A percentile compares a stretch with the other conserved stretches of the same genome.
Evolutionary conservation across 768 basidiomycete species (phyloP).

Genomic region (Pulveroboletus sp.): DNA sequence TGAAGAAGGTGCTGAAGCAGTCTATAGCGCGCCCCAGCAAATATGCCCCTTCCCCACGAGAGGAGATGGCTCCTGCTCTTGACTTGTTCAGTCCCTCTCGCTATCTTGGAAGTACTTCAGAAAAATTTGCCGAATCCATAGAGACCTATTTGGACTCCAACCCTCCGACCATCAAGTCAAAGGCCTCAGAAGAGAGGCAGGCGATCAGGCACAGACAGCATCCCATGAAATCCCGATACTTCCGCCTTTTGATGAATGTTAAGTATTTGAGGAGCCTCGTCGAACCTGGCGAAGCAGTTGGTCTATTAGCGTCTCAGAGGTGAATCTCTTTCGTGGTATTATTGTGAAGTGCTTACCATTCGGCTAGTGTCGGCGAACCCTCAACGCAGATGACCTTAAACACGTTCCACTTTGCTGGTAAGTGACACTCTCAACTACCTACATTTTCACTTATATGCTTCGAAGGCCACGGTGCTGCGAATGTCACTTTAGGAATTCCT

Average conservation of each 20-base stretch:
- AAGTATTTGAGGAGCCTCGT: conserved; percentile 92
- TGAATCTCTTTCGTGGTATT: conserved; percentile 33
- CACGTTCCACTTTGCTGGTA: conserved; percentile 98
- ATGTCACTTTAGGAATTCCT: conserved; percentile 98
- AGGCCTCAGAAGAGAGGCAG: conserved; percentile 36
- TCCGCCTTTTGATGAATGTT: conserved; percentile 81
- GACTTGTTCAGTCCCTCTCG: conserved; percentile 73
- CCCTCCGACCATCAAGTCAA: conserved; percentile 47
- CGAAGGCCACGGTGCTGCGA: conserved; percentile 96
- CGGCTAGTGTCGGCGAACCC: conserved; percentile 85
- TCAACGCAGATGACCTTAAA: conserved; percentile 99
- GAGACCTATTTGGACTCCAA: conserved; percentile 76
- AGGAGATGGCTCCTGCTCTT: conserved; percentile 66
- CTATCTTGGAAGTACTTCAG: conserved; percentile 87
- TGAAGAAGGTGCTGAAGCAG: conserved; percentile 87
- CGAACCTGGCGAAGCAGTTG: conserved; percentile 98
- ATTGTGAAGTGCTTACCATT: conserved; percentile 1
- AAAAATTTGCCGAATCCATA: conserved; percentile 79
- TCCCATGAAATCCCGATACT: conserved; percentile 49
- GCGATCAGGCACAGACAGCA: conserved; percentile 42
- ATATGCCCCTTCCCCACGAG: conserved; percentile 44
- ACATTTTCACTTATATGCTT: conserved; percentile 2
- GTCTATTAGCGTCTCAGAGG: conserved; percentile 95
- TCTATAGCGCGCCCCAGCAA: conserved; percentile 43
- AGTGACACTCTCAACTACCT: conserved; percentile 19